phyloP scores from a whole-genome alignment of 805 yeast genomes.

The Saccharomyces jurei region DNA sequence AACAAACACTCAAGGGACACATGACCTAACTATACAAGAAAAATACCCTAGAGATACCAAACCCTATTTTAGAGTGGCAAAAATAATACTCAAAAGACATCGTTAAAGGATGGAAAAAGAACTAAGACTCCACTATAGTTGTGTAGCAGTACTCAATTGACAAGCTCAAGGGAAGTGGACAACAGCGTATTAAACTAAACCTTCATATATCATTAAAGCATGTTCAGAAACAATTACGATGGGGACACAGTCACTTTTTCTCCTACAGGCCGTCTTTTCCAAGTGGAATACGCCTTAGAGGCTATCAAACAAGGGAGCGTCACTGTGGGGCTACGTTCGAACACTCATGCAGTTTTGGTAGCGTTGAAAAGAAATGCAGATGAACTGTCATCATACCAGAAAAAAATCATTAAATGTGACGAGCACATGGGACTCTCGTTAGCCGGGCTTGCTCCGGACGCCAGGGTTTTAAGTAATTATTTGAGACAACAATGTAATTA shows the following conservation, averaged over 20 bases:
- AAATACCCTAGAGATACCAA: background rate
- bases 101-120: background rate
- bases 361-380: slow-evolving; percentile 95
- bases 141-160: background rate
- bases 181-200: background rate
- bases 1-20: too few species aligned
- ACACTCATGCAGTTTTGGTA: slow-evolving; percentile 80
- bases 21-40: background rate
- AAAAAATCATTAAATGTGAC: slow-evolving; percentile 85
- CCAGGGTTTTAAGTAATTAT: slow-evolving; percentile 83
- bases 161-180: background rate
- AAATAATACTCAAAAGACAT: background rate
- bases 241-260: slow-evolving; percentile 97
- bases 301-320: slow-evolving; percentile 98
- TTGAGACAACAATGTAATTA: slow-evolving; percentile 87
- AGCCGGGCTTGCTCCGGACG: slow-evolving; percentile 98
- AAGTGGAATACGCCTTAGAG: slow-evolving; percentile 94
- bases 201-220: slow-evolving; percentile 2
- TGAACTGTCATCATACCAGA: slow-evolving; percentile 93
- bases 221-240: slow-evolving; percentile 97
- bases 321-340: slow-evolving; percentile 86
- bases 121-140: background rate
- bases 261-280: slow-evolving; percentile 96
- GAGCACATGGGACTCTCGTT: slow-evolving; percentile 90
- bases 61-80: background rate